Evolutionary conservation across 345 rosid genomes (phyloP).

Genomic region (Salix viminalis): DNA sequence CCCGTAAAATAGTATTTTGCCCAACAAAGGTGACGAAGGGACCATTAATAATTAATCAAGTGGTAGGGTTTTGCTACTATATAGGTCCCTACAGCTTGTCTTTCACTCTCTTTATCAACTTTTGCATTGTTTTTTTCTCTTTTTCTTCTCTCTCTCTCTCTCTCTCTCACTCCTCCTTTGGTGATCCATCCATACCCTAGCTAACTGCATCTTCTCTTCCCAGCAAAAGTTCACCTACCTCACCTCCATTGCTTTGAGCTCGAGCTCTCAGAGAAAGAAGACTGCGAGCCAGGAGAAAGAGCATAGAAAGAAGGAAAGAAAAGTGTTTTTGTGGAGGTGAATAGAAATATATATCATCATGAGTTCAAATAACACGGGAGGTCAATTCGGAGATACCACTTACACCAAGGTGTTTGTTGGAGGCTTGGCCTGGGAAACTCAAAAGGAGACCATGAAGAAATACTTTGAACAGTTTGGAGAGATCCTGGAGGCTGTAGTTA

Average conservation of each 20-base stretch:
- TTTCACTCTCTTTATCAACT: not conserved
- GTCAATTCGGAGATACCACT: conserved; percentile 46
- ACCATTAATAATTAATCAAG: not conserved
- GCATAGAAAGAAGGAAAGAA: not conserved
- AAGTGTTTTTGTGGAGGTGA: not conserved
- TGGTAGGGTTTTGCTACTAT: not conserved
- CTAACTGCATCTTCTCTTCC: not conserved
- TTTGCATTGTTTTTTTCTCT: not conserved
- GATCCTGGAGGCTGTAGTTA: conserved; percentile 82
- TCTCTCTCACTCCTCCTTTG: not conserved
- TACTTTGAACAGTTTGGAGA: conserved; percentile 95
- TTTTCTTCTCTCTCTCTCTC: no score
- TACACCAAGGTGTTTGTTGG: conserved; percentile 79
- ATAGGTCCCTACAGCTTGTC: not conserved
- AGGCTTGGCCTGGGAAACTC: conserved; percentile 89
- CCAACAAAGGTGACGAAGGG: no score
- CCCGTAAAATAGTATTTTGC: no score
- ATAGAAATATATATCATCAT: not conserved
- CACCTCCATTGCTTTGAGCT: not conserved
- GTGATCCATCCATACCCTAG: not conserved
- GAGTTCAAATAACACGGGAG: not conserved
- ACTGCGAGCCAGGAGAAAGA: not conserved
- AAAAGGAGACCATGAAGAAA: conserved; percentile 76
- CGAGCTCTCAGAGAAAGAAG: not conserved
- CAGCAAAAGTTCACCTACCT: not conserved